Conservation (phyloP, 148 eudicot genomes). For the Selenicereus undatus region DNA sequence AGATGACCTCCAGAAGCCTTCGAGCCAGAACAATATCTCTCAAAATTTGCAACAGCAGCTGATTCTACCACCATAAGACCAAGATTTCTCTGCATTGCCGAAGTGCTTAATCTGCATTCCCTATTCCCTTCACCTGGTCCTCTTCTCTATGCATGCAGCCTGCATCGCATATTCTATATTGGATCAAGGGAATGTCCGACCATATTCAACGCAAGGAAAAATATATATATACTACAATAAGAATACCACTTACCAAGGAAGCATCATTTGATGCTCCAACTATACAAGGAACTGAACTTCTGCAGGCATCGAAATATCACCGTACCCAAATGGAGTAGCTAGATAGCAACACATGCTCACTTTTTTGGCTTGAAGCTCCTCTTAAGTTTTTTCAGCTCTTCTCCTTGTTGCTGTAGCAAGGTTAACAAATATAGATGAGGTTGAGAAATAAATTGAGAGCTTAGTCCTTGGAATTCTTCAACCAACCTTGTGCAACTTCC, state of each 20-base stretch:
- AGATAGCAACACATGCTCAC: conserved; percentile 12
- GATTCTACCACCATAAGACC: background rate
- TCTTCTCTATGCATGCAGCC: background rate
- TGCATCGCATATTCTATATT: background rate
- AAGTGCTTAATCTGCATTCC: background rate
- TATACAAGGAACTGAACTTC: background rate
- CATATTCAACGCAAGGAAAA: background rate
- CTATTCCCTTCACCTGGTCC: too few species aligned
- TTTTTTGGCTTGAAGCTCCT: conserved; percentile 34
- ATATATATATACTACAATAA: background rate
- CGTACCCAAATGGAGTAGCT: background rate
- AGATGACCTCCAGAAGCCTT: background rate
- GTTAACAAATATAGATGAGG: background rate
- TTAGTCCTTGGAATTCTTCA: background rate
- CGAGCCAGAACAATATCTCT: background rate
- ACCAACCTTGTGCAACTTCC: conserved; percentile 42
- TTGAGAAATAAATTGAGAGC: conserved; percentile 1
- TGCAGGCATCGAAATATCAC: background rate
- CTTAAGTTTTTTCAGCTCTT: conserved; percentile 39
- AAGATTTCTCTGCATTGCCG: background rate
- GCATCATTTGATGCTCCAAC: background rate
- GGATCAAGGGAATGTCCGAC: background rate
- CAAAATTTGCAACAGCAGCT: background rate
- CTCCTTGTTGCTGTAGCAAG: conserved; percentile 44
- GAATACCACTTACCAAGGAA: background rate